Evolutionary conservation across 257 asterid species (phyloP), one percentile per base, ranked within the genome.

Genomic region (Galeopsis tetrahit): DNA sequence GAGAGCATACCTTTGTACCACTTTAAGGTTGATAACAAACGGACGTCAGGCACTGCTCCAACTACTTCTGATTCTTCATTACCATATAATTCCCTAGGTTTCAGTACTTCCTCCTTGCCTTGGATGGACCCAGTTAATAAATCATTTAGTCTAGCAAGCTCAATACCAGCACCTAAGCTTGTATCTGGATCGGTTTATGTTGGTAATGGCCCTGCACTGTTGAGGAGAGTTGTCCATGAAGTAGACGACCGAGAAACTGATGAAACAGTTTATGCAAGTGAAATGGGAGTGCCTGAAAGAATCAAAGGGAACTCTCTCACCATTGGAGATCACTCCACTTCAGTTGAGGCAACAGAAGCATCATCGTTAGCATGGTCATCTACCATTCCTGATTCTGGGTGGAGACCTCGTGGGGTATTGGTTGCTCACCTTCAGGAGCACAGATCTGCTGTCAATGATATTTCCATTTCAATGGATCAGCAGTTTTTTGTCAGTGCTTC

Each of bases 381-480:
- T 32, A 86, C 92, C 43, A 70, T 90, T 85, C 95, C 98, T 36
- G 98, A 92, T 84, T 95, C 99, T 61, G 98, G 99, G 62, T 95
- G 99, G 99, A 92, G 92, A 84, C 99, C 98, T 69, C 96, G 97
- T 62, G 99, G 98, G 71, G 98, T 95, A 73, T 82, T 95, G 88
- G 97, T 95, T 78, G 99, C 98, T 42, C 99, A 95, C 77, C 90
- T 95, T 67, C 99, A 90, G 82, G 99, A 95, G 87, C 98, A 95
- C 83, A 85, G 81, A 15, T 86, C 96, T 80, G 96, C 96, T 80
- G 98, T 95, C 42, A 95, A 90, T 77, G 99, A 95, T 76, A 85
- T 95, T 66, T 88, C 97, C 52, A 82, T 90, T 77, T 95, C 99
- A 74, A 81, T 83, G 81, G 99, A 95, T 78, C 96, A 95, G 78